Base-by-base conservation (phyloP, 2,329 filamentous ascomycete genomes). In the Paramyrothecium roridum region DNA sequence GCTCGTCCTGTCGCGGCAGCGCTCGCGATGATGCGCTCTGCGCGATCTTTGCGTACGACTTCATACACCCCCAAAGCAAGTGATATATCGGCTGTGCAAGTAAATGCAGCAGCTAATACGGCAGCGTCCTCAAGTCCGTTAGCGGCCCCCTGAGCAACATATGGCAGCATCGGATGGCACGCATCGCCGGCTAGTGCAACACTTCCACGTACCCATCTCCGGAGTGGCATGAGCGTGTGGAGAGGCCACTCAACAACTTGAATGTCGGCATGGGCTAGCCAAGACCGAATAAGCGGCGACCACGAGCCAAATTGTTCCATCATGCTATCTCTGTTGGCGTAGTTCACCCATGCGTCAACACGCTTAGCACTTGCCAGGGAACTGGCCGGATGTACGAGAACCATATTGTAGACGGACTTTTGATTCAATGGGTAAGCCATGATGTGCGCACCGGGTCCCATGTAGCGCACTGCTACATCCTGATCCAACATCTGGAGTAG, bases 171-270 rank as follows among this genome's bases (percentile, higher is more conserved):
- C 2, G 85, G 84, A 64, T 89, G 86, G 67, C 84, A 87, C 3
- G 85, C 80, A 63, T 89, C 86, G 48, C 86, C 86, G 11, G 87
- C 67, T 16, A 89, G 75, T 3, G 78, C 80, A 2, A 82, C 80
- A 48, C 72, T 73, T 12, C 78, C 77, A 40, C 81, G 71, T 1
- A 84, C 74, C 86, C 86, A 89, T 4, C 81, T 85, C 0, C 80
- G 79, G 4, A 89, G 69, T 0, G 84, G 84, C 40, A 82, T 78
- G 63, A 88, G 84, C 4, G 84, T 80, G 23, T 83, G 74, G 48
- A 89, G 71, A 60, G 84, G 85, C 83, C 86, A 89, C 66, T 89
- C 85, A 60, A 84, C 82, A 6, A 89, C 80, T n/a, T 84, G 84
- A 55, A 80, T 82, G 59, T 86, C 84, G 0, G 83, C 84, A 17